These are phyloP conservation scores for Apiotrichum brassicae DNA, from an alignment of 1,284 basidiomycete genomes.

Conservation along the genomic window DNA sequence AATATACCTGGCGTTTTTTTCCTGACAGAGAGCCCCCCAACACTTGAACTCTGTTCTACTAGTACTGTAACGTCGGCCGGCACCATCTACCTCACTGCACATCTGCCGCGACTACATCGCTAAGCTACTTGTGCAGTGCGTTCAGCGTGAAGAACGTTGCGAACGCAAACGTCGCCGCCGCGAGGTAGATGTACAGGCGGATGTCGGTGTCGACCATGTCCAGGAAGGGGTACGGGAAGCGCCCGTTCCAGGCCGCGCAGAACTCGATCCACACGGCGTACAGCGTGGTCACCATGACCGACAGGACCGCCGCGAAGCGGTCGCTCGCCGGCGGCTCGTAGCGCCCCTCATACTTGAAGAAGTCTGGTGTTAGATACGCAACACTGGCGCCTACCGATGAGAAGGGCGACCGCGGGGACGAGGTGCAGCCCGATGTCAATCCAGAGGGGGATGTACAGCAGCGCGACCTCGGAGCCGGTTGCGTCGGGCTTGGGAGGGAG, in stretches of 20 bases:
- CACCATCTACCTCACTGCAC: not conserved
- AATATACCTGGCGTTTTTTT: no score
- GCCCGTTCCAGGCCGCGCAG: conserved; percentile 56
- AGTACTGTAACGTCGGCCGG: no score
- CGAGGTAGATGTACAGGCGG: conserved; percentile 59
- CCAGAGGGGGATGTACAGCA: conserved; percentile 55
- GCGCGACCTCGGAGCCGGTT: conserved; percentile 4
- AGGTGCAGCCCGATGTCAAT: conserved; percentile 61
- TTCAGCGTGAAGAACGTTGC: conserved; percentile 55
- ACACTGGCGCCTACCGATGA: conserved; percentile 44
- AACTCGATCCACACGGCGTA: conserved; percentile 66
- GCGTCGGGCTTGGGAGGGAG: conserved; percentile 34
- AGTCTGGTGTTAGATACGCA: conserved; percentile 51
- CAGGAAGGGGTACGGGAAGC: conserved; percentile 75
- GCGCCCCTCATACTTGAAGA: conserved; percentile 60
- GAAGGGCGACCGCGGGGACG: conserved; percentile 56
- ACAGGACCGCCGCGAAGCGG: conserved; percentile 51
- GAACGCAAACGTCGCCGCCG: conserved; percentile 54
- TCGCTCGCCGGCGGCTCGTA: conserved; percentile 53
- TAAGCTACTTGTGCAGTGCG: conserved; percentile 25
- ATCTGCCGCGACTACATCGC: not conserved
- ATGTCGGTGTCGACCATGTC: conserved; percentile 54
- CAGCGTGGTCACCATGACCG: conserved; percentile 50
- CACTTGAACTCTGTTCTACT: no score
- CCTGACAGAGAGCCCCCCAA: no score